Percentiles rank a stretch among this genome's conserved stretches.
Evolutionary conservation across 148 eudicot species (phyloP).

Genomic region (Mesembryanthemum crystallinum): DNA sequence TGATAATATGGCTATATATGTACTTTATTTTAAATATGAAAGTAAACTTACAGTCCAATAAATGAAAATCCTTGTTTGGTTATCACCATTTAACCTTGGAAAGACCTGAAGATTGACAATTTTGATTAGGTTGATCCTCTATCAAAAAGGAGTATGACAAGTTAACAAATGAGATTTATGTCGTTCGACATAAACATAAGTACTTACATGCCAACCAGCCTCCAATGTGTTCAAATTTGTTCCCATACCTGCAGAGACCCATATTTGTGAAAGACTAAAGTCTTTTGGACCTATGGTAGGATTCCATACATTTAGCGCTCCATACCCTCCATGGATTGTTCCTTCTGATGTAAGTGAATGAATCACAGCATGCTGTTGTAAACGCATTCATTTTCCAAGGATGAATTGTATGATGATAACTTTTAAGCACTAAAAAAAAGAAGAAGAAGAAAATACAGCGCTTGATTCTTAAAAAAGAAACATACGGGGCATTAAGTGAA

Average conservation of each 20-base stretch:
- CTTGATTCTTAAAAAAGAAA: no score
- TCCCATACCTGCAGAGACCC: background rate
- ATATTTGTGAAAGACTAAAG: background rate
- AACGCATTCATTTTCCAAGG: no score
- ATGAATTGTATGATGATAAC: no score
- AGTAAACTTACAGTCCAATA: background rate
- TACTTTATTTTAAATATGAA: no score
- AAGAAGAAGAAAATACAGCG: no score
- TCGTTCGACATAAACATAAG: no score
- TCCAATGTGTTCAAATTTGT: background rate
- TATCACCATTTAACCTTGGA: background rate
- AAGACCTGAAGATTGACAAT: background rate
- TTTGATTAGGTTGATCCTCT: background rate
- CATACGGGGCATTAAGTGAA: no score
- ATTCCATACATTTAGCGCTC: background rate
- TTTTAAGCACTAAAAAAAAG: no score
- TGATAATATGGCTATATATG: no score
- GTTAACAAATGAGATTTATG: no score
- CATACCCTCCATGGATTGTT: background rate
- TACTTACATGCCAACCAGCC: background rate
- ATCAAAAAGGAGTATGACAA: no score
- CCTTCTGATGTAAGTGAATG: background rate
- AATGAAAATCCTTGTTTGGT: background rate
- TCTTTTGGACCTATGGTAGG: background rate
- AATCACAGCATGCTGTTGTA: background rate